phyloP scores from a whole-genome alignment of 768 basidiomycete species.

The Pluteus cervinus region DNA sequence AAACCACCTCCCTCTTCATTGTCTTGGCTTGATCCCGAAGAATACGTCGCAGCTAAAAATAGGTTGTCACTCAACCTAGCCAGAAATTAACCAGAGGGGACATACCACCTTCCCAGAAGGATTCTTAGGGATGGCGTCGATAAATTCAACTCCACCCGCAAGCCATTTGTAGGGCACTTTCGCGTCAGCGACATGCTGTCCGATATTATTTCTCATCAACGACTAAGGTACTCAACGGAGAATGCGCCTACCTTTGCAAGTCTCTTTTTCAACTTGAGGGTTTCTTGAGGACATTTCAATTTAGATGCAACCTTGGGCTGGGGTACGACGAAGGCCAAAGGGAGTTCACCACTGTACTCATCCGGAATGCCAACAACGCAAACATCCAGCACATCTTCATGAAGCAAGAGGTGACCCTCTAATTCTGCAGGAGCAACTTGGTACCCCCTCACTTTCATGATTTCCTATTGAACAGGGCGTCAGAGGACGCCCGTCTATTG shows the following conservation, averaged over 20 bases:
- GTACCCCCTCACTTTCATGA: conserved; percentile 59
- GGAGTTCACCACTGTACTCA: conserved; percentile 72
- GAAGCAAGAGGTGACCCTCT: conserved; percentile 57
- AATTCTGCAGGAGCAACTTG: conserved; percentile 64
- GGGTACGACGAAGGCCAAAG: conserved; percentile 64
- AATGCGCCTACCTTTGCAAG: conserved; percentile 47
- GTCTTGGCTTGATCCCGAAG: conserved; percentile 44
- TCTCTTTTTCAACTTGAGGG: conserved; percentile 31
- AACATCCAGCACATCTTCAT: conserved; percentile 53
- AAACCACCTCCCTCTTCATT: conserved; percentile 6
- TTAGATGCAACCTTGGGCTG: conserved; percentile 28
- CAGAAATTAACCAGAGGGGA: neutral
- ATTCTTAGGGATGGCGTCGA: conserved; percentile 61
- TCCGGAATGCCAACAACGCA: conserved; percentile 66
- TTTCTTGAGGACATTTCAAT: conserved; percentile 24
- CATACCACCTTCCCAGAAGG: conserved; percentile 59
- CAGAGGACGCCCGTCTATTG: neutral
- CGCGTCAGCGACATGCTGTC: conserved; percentile 49
- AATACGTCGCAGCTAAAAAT: conserved; percentile 38
- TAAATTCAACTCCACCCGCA: conserved; percentile 55
- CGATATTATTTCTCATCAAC: neutral
- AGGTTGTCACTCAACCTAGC: neutral
- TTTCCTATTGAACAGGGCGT: conserved; percentile 41
- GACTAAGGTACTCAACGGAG: neutral
- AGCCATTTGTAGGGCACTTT: conserved; percentile 59